phyloP scores from a whole-genome alignment of 2,329 filamentous ascomycete species.

The Fusarium ambrosium region DNA sequence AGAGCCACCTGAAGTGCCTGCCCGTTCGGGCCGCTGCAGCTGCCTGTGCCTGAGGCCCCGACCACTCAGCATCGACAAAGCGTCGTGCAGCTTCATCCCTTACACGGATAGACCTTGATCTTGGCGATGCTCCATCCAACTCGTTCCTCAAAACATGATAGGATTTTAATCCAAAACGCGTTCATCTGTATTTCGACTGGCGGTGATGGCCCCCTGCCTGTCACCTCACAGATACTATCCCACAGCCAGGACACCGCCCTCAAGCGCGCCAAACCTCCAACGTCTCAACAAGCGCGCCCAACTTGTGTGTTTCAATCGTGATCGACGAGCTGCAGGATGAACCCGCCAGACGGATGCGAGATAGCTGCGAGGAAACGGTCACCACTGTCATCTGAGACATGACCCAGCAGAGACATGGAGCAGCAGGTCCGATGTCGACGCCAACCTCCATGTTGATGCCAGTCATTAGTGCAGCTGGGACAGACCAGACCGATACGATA shows the following conservation, averaged over 20 bases:
- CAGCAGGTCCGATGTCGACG: conserved; percentile 6
- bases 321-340: conserved; percentile 19
- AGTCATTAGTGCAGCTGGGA: conserved; percentile 20
- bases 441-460: conserved; percentile 12
- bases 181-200: conserved; percentile 1
- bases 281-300: conserved; percentile 31
- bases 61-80: not conserved
- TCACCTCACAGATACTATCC: conserved; percentile 8
- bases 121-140: not conserved
- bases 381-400: not conserved
- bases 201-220: not conserved
- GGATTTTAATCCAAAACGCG: not conserved
- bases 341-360: conserved; percentile 11
- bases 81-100: not conserved
- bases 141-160: not conserved
- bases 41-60: conserved; percentile 34
- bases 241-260: conserved; percentile 8
- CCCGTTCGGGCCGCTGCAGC: conserved; percentile 4
- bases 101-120: not conserved
- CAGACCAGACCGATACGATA: conserved; percentile 12
- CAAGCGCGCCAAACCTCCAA: conserved; percentile 7
- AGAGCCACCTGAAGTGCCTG: not conserved
- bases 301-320: conserved; percentile 9
- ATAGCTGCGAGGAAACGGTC: not conserved
- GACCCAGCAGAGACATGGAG: not conserved